Evolutionary conservation across 805 yeast species (phyloP), one percentile per base, ranked within the genome.

Genomic region (Metschnikowia shivogae): DNA sequence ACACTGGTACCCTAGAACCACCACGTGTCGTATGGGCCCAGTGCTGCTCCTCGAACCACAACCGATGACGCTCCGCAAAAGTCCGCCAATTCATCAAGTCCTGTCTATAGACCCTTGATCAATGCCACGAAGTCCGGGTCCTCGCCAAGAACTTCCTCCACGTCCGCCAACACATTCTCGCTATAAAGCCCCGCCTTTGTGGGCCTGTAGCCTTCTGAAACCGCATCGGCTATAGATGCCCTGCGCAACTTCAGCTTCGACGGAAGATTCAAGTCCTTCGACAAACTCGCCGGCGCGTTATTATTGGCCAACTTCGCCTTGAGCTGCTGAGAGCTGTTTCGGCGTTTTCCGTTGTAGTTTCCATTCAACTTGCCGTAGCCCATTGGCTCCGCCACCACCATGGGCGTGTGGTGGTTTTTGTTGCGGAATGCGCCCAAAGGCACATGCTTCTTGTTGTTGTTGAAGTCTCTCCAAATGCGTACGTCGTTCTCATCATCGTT

Each of bases 341-440:
- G 37, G 26, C 53, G 36, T 20, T 44, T 46, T 13, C 39, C 49
- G 13, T 57, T 59, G 48, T 54, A 60, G 17, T 63, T 65, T 28
- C 56, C 58, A 45, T 59, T 61, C 37, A 59, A 47, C 42, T 60
- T 62, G 41, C 58, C 61, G 48, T 57, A 62, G 46, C 61, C 56
- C 46, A 60, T 56, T 34, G 46, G 62, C 24, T 61, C 64, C 7
- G 58, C 57, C 20, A 55, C 59, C 28, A 55, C 47, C 9, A 56
- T 42, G 6, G 67, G 52, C 40, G 59, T 59, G 34, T 67, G 65
- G 22, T 48, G 52, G 7, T 47, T 34, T 58, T 89, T 84, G 65
- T 89, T 90, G 59, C 98, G 73, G 63, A 92, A 92, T 1, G 97
- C 97, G 2, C 95, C 86, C 34, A 90, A 66, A 3, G 97, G 97